phyloP scores from a whole-genome alignment of 768 basidiomycete species.

The Astraeus odoratus region DNA sequence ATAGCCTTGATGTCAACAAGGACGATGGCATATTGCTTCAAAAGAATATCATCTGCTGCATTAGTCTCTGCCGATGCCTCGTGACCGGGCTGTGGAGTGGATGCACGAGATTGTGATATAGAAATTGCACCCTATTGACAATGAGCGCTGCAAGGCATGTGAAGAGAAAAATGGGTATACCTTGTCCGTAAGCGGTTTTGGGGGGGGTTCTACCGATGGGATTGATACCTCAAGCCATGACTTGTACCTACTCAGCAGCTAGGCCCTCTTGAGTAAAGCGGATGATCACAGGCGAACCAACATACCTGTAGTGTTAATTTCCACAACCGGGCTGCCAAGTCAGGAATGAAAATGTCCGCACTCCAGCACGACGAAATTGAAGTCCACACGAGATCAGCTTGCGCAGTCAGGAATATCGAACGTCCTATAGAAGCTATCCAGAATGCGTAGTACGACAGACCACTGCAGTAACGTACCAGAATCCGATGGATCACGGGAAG shows the following conservation, averaged over 20 bases:
- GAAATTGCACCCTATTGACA: constrained; percentile 10
- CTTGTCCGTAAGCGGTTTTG: constrained; percentile 31
- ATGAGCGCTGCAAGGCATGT: constrained; percentile 1
- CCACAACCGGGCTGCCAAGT: constrained; percentile 85
- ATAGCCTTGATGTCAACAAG: constrained; percentile 63
- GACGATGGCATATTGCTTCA: constrained; percentile 60
- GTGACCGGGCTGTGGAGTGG: constrained; percentile 43
- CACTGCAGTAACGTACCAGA: constrained; percentile 31
- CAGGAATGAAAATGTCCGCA: constrained; percentile 76
- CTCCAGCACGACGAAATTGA: constrained; percentile 83
- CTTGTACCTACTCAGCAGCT: constrained; percentile 78
- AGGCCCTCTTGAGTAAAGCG: constrained; percentile 3
- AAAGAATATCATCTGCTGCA: constrained; percentile 54
- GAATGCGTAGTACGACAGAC: neutral
- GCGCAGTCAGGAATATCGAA: constrained; percentile 47
- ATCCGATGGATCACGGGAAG: constrained; percentile 19
- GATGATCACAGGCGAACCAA: constrained; percentile 9
- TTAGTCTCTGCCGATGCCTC: constrained; percentile 50
- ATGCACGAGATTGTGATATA: constrained; percentile 35
- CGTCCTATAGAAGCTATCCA: constrained; percentile 12
- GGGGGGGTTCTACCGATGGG: constrained; percentile 34
- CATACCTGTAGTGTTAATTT: constrained; percentile 79
- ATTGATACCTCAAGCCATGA: constrained; percentile 66
- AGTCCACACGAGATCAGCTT: constrained; percentile 62
- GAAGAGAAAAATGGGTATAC: constrained; percentile 22